Base-by-base conservation (phyloP, 108 stramenopile genomes). In the Seminavis robusta region DNA sequence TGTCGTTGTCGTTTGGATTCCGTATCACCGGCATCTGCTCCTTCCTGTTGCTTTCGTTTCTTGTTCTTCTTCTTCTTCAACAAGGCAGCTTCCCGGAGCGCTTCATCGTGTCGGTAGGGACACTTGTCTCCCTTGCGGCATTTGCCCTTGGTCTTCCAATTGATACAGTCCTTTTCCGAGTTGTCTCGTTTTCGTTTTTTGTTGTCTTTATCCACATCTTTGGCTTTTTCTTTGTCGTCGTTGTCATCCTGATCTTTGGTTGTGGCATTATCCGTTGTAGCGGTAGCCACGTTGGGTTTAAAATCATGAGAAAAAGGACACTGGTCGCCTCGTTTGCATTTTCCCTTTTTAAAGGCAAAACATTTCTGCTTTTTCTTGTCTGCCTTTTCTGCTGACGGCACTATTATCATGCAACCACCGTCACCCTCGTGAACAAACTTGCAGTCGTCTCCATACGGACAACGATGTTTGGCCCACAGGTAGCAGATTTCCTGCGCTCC, bases 91-190 rank as follows among this genome's bases (percentile, higher is more conserved):
- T 72, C 61, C 4, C 65, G 80, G 3, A 88, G n/a, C 31, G 54
- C 39, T 51, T 64, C 55, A 29, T 82, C 81, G 46, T 88, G 87
- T 3, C 76, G 67, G 42, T 82, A 88, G 0, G 73, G 73, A 29
- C 87, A 88, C 11, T 51, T 69, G 34, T 80, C 67, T 6, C 68
- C 66, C 69, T 84, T 88, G 38, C 81, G 72, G 37, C 87, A 88
- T 50, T 84, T 88, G 17, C 87, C 87, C 55, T 88, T 88, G 44
- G 78, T 84, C 51, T 84, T 88, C 79, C 79, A 88, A 32, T 80
- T 83, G 70, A 88, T 88, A 59, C 87, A 88, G 43, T 84, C 81
- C 47, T 79, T 75, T 43, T 75, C 51, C 2, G 45, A 47, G 8
- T 51, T 31, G 5, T 61, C 51, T 2, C 46, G 47, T 21, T 23